Evolutionary conservation across 305 asterid species (phyloP), one percentile per base, ranked within the genome.

Genomic region (Ilex paraguariensis): DNA sequence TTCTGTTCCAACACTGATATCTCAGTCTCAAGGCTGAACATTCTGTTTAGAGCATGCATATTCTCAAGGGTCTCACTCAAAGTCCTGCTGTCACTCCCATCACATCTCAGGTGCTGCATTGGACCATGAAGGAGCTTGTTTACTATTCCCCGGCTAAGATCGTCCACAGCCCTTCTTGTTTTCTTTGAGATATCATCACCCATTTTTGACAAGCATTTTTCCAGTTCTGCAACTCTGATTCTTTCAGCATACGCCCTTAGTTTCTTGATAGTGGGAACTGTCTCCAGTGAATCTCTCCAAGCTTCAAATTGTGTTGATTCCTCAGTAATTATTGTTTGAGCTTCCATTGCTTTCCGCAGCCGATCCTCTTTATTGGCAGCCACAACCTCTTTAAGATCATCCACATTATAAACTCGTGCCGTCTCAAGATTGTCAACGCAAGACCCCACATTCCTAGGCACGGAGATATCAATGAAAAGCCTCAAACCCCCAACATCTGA

Each of bases 101-200:
- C 99, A 59, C 97, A 93, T 79, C 99, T 80, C 51, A 93, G 74
- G 67, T 93, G 99, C 75, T 90, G 96, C 97, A 93, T 90, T 0
- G 99, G 99, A 13, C 99, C 99, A 50, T 90, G 99, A 60, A 93
- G 92, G 44, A 93, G 82, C 77, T 90, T 93, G 85, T 93, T 93
- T 28, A 90, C 89, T 3, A 93, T 87, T 31, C 97, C 99, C 31
- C 90, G 57, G 77, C 97, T 90, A 14, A 93, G 92, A 68, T 90
- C 97, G 64, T 93, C 95, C 6, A 90, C 89, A 1, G 97, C 96
- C 79, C 81, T 90, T 65, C 82, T 68, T 2, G 88, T 77, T 78
- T 87, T 90, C 81, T 93, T 93, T 0, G 97, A 80, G 39, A 90
- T 74, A 31, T 90, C 97, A 1, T 90, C 99, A 0, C 99, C 99